A percentile compares a stretch with the other conserved stretches of the same genome.
Conservation (phyloP, 176 grass and related monocot species). For the Carex myosuroides region DNA sequence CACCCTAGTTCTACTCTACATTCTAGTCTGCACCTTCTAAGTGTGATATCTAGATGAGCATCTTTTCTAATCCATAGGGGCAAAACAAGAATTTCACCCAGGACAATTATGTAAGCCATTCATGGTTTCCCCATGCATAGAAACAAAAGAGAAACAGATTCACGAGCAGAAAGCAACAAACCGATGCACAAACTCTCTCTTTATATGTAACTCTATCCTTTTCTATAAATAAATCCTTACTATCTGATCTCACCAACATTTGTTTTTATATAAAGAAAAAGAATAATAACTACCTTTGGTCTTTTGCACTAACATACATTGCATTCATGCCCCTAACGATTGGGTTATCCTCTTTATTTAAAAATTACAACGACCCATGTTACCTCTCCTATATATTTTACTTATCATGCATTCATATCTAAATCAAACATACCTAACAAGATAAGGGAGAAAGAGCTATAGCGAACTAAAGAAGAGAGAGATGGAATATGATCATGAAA, state of each 20-base stretch:
- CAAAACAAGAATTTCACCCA: slow-evolving; percentile 9
- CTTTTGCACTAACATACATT: slow-evolving; percentile 17
- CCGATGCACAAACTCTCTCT: not conserved
- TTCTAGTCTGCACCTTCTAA: not conserved
- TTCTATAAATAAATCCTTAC: slow-evolving; percentile 24
- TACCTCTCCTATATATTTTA: slow-evolving; percentile 7
- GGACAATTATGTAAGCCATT: not conserved
- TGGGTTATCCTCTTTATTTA: slow-evolving; percentile 27
- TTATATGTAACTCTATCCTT: slow-evolving; percentile 16
- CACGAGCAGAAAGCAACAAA: slow-evolving; percentile 37
- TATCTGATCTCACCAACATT: slow-evolving; percentile 23
- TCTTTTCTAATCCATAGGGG: not conserved
- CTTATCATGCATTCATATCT: not conserved
- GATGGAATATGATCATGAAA: slow-evolving; percentile 9
- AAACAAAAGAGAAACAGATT: slow-evolving; percentile 21
- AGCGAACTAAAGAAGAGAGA: not conserved
- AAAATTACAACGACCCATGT: slow-evolving; percentile 18
- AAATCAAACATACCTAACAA: not conserved
- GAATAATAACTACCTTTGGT: slow-evolving; percentile 2
- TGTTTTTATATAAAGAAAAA: slow-evolving; percentile 10
- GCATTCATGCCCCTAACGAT: not conserved
- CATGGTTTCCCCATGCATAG: slow-evolving; percentile 32
- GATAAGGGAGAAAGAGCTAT: not conserved
- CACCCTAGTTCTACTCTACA: too few relatives aligned
- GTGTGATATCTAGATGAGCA: not conserved